Evolutionary conservation across 1,284 basidiomycete species (phyloP), one percentile per base, ranked within the genome.

Genomic region (Tylopilus microsporus): DNA sequence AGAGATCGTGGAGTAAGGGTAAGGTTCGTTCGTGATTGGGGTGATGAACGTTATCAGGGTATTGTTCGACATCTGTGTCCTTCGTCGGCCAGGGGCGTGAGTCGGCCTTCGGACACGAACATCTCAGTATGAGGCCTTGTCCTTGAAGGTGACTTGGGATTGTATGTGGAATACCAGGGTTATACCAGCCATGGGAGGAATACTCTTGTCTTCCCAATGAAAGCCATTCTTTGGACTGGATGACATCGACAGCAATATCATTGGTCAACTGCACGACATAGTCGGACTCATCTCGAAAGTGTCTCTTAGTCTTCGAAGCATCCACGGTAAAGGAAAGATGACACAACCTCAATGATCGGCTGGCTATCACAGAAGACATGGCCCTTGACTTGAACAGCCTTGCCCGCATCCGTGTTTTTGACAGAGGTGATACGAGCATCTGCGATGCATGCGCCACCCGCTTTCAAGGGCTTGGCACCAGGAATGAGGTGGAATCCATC

Each of bases 171-270:
- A 97, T 65, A 94, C 85, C 55, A 99, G 86, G 3, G 83, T 84
- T 48, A 89, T 89, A 47, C 93, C 94, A 13, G 90, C 83, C 58
- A 84, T 77, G 47, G 94, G 85, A 45, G 92, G 87, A 61, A 85
- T 83, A 10, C 86, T 79, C 56, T 91, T 87, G 69, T 96, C 87
- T 58, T 91, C 86, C 96, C 95, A 98, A 25, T 59, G 90, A 86
- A 75, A 99, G 96, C 96, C 97, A 99, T 72, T 96, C 91, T 81
- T 99, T 99, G 60, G 92, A 93, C 70, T 91, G 85, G 16, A 99
- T 78, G 19, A 99, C 92, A 53, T 94, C 93, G 63, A 97, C 88
- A 49, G 84, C 85, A 2, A 92, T 89, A 64, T 94, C 89, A 37
- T 82, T 86, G 56, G 81, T 79, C 64, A 98, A 70, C 50, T 86